Percentiles rank a stretch among this genome's conserved stretches.
Conservation (phyloP, 1,139 yeast genomes). For the Saccharomyces hybrid region DNA sequence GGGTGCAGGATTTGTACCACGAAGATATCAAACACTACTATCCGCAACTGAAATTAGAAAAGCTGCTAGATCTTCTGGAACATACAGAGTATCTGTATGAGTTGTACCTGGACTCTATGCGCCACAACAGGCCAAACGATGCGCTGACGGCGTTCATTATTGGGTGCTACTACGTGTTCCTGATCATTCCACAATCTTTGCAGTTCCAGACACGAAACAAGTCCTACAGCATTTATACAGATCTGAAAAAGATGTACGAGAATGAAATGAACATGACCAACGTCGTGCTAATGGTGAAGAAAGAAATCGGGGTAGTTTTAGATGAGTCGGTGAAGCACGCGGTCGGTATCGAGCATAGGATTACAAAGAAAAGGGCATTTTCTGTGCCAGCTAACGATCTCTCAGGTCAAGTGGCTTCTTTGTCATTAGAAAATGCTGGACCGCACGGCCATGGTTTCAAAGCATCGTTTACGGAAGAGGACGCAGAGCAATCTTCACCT, state of each 20-base stretch:
- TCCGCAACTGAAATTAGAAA: constrained; percentile 27
- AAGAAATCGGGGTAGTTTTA: constrained; percentile 28
- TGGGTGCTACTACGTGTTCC: constrained; percentile 33
- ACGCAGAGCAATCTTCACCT: constrained; percentile 19
- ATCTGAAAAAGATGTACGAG: constrained; percentile 32
- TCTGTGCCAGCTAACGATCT: constrained; percentile 20
- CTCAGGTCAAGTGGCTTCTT: constrained; percentile 4
- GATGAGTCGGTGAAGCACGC: constrained; percentile 14
- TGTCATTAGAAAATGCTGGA: too few species aligned
- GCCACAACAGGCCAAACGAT: constrained; percentile 15
- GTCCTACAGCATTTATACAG: constrained; percentile 33
- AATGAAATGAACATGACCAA: constrained; percentile 35
- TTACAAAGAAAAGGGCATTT: constrained; percentile 23
- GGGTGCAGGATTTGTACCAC: constrained; percentile 27
- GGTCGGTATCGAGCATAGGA: constrained; percentile 8
- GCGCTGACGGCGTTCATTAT: constrained; percentile 31
- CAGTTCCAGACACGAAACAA: constrained; percentile 36
- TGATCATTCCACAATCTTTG: constrained; percentile 35
- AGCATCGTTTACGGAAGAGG: constrained; percentile 6
- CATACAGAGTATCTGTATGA: constrained; percentile 28
- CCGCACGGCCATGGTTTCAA: too few species aligned
- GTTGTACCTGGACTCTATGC: constrained; percentile 23
- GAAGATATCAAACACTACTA: constrained; percentile 28
- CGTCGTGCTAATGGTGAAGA: constrained; percentile 31
- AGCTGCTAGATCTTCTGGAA: constrained; percentile 31